Evolutionary conservation across 257 asterid species (phyloP).

Genomic region (Capsicum chinense): DNA sequence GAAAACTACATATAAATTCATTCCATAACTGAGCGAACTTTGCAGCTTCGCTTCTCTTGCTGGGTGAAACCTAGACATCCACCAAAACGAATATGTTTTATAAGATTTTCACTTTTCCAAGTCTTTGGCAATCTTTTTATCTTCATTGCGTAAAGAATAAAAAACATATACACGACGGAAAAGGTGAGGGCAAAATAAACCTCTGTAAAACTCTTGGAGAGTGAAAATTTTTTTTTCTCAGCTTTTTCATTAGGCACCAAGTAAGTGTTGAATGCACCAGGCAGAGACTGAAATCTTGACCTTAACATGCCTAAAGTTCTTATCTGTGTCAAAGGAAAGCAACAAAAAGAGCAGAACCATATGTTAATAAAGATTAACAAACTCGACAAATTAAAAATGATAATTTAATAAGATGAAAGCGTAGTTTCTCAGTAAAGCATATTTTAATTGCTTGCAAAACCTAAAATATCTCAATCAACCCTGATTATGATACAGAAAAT

Average conservation of each 20-base stretch:
- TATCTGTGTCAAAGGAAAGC: constrained; percentile 54
- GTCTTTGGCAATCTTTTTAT: constrained; percentile 32
- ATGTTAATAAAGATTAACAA: background rate
- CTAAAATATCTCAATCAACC: constrained; percentile 9
- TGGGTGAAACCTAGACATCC: constrained; percentile 61
- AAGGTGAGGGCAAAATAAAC: constrained; percentile 41
- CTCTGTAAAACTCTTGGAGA: constrained; percentile 70
- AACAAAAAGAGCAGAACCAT: constrained; percentile 20
- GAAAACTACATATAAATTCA: constrained; percentile 88
- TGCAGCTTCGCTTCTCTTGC: constrained; percentile 93
- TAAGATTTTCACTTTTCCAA: constrained; percentile 24
- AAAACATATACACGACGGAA: constrained; percentile 20
- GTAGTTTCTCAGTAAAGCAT: background rate
- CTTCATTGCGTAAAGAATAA: constrained; percentile 31
- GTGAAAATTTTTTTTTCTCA: constrained; percentile 70
- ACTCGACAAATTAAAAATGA: background rate
- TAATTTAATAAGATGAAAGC: background rate
- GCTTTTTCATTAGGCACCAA: constrained; percentile 78
- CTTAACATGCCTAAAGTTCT: constrained; percentile 95
- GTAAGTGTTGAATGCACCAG: constrained; percentile 90
- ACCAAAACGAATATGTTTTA: constrained; percentile 24
- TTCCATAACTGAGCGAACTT: constrained; percentile 97
- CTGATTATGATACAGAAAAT: background rate
- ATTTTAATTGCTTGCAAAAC: background rate
- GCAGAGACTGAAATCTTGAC: constrained; percentile 93